Conservation (phyloP, 2,329 filamentous ascomycete species). For the Endoconidiophora polonica region DNA sequence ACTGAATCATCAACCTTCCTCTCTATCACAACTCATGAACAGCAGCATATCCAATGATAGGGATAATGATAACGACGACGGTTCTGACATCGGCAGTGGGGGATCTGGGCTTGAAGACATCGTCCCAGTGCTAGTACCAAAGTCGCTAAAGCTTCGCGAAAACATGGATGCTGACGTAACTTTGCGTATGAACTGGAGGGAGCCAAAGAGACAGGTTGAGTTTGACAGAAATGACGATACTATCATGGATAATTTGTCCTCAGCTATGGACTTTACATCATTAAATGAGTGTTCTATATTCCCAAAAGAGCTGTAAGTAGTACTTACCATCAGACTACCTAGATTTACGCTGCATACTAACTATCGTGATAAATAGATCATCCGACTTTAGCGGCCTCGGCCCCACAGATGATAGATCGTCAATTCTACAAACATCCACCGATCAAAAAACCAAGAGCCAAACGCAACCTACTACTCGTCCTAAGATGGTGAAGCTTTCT, state of each 20-base stretch:
- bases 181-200: constrained; percentile 11
- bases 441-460: too few species aligned
- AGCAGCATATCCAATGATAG: neutral
- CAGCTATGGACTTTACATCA: neutral
- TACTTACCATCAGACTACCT: too few species aligned
- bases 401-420: too few species aligned
- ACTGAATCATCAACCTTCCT: neutral
- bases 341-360: too few species aligned
- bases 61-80: neutral
- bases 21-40: neutral
- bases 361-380: too few species aligned
- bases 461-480: neutral
- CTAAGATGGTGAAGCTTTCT: constrained; percentile 22
- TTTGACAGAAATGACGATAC: neutral
- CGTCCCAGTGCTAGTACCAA: constrained; percentile 10
- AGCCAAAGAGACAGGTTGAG: neutral
- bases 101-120: constrained; percentile 2
- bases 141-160: constrained; percentile 8
- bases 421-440: too few species aligned
- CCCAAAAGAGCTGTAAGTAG: neutral
- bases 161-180: constrained; percentile 9
- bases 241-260: neutral
- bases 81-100: constrained; percentile 3
- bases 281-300: neutral
- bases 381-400: too few species aligned